Evolutionary conservation across 139 green algal genomes (phyloP).

Genomic region (Chlorella sp.): DNA sequence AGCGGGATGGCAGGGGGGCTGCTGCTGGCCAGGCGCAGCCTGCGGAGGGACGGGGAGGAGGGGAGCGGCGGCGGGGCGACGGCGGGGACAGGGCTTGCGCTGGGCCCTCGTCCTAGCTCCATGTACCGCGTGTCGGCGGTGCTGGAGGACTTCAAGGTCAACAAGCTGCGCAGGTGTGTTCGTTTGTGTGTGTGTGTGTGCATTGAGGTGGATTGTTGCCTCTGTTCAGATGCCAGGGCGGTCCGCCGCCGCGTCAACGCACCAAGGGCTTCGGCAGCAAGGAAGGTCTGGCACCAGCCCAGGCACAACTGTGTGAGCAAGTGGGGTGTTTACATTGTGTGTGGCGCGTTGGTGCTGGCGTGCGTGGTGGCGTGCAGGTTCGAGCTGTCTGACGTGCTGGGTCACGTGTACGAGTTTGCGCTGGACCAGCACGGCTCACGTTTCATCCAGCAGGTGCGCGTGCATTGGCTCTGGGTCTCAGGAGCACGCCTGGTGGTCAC

Average conservation of each 20-base stretch:
- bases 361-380: slow-evolving; percentile 14
- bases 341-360: too few species aligned
- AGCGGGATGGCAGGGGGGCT: neutral
- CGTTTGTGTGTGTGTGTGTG: too few species aligned
- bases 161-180: slow-evolving; percentile 49
- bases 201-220: too few species aligned
- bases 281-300: too few species aligned
- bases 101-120: too few species aligned
- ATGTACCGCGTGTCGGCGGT: slow-evolving; percentile 34
- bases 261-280: too few species aligned
- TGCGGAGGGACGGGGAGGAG: slow-evolving; percentile 11
- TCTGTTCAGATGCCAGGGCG: too few species aligned
- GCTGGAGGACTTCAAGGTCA: slow-evolving; percentile 76
- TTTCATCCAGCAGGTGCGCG: slow-evolving; percentile 78
- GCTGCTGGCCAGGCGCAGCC: slow-evolving; percentile 7
- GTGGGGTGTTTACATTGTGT: too few species aligned
- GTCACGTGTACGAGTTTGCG: slow-evolving; percentile 73
- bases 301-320: too few species aligned
- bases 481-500: neutral
- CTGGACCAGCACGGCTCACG: slow-evolving; percentile 84
- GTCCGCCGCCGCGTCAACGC: too few species aligned
- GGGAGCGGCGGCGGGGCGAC: too few species aligned
- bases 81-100: too few species aligned
- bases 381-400: slow-evolving; percentile 54
- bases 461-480: neutral